phyloP scores from a whole-genome alignment of 2,329 filamentous ascomycete species.

The Lecanosticta acicola region DNA sequence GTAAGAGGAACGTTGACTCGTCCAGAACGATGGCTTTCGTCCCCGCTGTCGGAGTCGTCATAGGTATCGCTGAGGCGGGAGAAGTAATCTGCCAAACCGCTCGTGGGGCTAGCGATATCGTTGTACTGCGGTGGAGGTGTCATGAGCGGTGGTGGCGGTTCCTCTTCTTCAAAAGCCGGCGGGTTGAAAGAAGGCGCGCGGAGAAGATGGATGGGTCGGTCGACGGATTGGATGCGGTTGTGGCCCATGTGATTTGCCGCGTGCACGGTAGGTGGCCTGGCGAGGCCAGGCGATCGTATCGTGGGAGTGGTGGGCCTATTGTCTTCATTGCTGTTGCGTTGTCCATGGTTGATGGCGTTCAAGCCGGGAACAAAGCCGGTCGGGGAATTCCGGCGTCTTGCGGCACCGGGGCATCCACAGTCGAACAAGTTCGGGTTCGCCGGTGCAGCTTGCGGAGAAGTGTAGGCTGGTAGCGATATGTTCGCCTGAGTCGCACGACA shows the following conservation, averaged over 20 bases:
- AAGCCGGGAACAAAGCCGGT: conserved; percentile 51
- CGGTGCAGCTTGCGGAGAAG: conserved; percentile 40
- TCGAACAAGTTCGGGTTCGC: conserved; percentile 39
- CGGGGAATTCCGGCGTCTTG: conserved; percentile 45
- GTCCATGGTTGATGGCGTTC: conserved; percentile 46
- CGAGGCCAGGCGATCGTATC: conserved; percentile 40
- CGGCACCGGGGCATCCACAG: conserved; percentile 64
- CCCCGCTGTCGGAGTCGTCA: conserved; percentile 44
- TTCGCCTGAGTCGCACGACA: conserved; percentile 91
- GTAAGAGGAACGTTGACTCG: conserved; percentile 56
- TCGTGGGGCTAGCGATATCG: conserved; percentile 66
- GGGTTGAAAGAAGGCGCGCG: conserved; percentile 82
- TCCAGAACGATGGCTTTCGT: conserved; percentile 22
- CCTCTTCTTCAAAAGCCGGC: conserved; percentile 77
- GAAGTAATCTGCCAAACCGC: conserved; percentile 78
- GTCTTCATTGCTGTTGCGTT: conserved; percentile 25
- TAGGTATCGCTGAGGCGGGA: conserved; percentile 63
- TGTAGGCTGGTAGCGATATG: conserved; percentile 77
- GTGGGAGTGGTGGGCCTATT: conserved; percentile 15
- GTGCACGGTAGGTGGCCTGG: conserved; percentile 46
- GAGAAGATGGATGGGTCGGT: conserved; percentile 76
- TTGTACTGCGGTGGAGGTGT: conserved; percentile 86
- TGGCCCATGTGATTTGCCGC: conserved; percentile 26
- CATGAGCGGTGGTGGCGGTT: conserved; percentile 64
- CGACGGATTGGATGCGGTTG: conserved; percentile 30